A percentile compares a stretch with the other conserved stretches of the same genome.
Conservation (phyloP, 495 filamentous ascomycete species). For the Penicillium simplicissimum region DNA sequence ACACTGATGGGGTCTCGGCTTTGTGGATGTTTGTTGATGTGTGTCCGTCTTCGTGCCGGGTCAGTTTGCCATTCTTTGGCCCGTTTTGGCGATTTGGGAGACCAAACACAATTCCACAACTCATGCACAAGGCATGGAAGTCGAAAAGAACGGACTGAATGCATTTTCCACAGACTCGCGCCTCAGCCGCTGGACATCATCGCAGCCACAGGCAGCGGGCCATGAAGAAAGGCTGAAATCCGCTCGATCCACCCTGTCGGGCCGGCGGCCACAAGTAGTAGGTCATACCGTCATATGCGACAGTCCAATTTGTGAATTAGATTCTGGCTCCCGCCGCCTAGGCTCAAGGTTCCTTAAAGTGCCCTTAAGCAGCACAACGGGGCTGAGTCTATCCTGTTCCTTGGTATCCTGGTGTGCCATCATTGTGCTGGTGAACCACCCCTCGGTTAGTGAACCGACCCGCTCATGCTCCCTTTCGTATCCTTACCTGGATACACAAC, state of each 20-base stretch:
- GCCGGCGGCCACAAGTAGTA: conserved; percentile 21
- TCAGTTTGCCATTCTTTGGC: neutral
- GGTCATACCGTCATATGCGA: conserved; percentile 29
- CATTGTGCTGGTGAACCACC: conserved; percentile 21
- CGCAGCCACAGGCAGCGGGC: conserved; percentile 15
- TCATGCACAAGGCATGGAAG: neutral
- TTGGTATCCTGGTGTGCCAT: conserved; percentile 13
- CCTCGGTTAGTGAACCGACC: conserved; percentile 25
- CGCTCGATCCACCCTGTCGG: conserved; percentile 29
- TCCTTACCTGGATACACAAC: conserved; percentile 15
- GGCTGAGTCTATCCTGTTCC: conserved; percentile 23
- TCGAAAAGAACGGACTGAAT: neutral
- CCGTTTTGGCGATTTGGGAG: neutral
- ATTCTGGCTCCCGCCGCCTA: conserved; percentile 23
- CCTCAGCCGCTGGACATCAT: conserved; percentile 19
- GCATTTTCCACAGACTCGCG: conserved; percentile 19
- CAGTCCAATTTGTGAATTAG: conserved; percentile 23
- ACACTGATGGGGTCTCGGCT: neutral
- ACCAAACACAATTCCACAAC: neutral
- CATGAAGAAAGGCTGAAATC: conserved; percentile 12
- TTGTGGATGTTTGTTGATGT: neutral
- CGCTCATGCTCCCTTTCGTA: conserved; percentile 17
- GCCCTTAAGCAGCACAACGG: conserved; percentile 20
- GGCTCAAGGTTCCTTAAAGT: conserved; percentile 27
- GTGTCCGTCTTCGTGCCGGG: conserved; percentile 13